Conservation (phyloP, 2,329 filamentous ascomycete species). For the Ascochyta lentis region DNA sequence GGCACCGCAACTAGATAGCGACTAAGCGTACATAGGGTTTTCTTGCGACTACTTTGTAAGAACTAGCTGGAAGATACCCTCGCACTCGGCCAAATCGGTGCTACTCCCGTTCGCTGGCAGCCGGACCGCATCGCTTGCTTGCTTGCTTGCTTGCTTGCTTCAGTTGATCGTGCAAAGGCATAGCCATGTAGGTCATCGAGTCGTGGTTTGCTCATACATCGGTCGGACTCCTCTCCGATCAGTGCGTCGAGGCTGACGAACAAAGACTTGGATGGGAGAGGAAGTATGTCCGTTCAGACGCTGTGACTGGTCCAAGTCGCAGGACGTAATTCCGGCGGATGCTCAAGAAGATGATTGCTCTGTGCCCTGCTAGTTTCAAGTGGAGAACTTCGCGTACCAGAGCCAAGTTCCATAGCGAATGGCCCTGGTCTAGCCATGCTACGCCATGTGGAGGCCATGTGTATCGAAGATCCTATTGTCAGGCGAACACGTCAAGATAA, state of each 20-base stretch:
- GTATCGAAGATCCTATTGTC: background rate
- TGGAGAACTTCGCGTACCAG: conserved; percentile 1
- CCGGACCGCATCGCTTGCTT: conserved; percentile 27
- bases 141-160: conserved; percentile 22
- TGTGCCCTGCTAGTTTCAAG: conserved; percentile 1
- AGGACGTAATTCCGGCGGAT: conserved; percentile 13
- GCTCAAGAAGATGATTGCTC: background rate
- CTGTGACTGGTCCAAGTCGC: conserved; percentile 13
- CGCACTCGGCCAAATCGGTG: conserved; percentile 23
- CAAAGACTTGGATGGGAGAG: conserved; percentile 10
- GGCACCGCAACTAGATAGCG: conserved; percentile 5
- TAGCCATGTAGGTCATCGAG: conserved; percentile 18
- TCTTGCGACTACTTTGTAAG: conserved; percentile 2
- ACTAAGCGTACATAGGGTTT: background rate
- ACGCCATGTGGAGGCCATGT: conserved; percentile 13
- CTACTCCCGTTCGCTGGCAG: conserved; percentile 25
- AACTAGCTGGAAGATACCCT: conserved; percentile 2
- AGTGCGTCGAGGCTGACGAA: conserved; percentile 2
- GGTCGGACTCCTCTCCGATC: conserved; percentile 11
- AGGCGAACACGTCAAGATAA: conserved; percentile 2
- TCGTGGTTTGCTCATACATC: conserved; percentile 22
- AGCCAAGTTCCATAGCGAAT: conserved; percentile 1
- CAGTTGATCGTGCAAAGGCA: conserved; percentile 16
- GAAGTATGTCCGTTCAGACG: conserved; percentile 18
- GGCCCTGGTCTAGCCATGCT: conserved; percentile 4